phyloP scores from a whole-genome alignment of 2,329 filamentous ascomycete species.

The Curvularia eragrostidis region DNA sequence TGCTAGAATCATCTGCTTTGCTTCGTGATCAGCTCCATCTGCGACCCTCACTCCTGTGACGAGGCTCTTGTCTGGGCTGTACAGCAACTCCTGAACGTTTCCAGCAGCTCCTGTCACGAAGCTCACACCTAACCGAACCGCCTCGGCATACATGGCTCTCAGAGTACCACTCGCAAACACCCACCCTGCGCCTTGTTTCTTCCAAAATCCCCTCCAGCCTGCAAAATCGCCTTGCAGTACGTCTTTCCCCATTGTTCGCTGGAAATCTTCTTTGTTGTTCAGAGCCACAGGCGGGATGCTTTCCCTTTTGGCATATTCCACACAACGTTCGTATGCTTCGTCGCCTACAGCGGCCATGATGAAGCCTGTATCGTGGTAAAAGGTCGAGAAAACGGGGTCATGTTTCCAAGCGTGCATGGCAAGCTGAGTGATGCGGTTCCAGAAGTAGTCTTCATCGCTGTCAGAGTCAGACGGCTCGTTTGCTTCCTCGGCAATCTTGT shows the following conservation, averaged over 20 bases:
- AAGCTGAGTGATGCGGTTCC: slow-evolving; percentile 42
- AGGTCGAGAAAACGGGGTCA: slow-evolving; percentile 53
- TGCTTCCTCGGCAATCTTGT: slow-evolving; percentile 55
- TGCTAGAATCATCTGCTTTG: slow-evolving; percentile 57
- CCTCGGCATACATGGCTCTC: slow-evolving; percentile 55
- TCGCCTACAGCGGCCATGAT: slow-evolving; percentile 55
- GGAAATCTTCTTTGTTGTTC: slow-evolving; percentile 56
- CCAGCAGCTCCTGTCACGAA: slow-evolving; percentile 55
- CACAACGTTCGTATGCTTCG: slow-evolving; percentile 47
- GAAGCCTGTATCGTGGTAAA: slow-evolving; percentile 58
- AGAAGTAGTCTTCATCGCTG: slow-evolving; percentile 47
- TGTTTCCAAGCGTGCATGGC: slow-evolving; percentile 53
- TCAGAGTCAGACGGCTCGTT: slow-evolving; percentile 32
- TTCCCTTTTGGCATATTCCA: slow-evolving; percentile 48
- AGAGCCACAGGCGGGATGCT: slow-evolving; percentile 45
- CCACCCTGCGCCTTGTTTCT: slow-evolving; percentile 58
- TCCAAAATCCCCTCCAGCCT: slow-evolving; percentile 60
- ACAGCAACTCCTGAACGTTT: slow-evolving; percentile 50
- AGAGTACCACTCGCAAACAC: slow-evolving; percentile 61
- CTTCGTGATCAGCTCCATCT: slow-evolving; percentile 52
- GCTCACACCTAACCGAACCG: slow-evolving; percentile 54
- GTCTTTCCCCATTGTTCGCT: slow-evolving; percentile 59
- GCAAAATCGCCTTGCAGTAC: slow-evolving; percentile 59
- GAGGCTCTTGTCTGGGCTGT: slow-evolving; percentile 30
- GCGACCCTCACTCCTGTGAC: slow-evolving; percentile 54